These are phyloP conservation scores for Adansonia gregorii DNA, from an alignment of 441 rosid species.

Conservation along the genomic window DNA sequence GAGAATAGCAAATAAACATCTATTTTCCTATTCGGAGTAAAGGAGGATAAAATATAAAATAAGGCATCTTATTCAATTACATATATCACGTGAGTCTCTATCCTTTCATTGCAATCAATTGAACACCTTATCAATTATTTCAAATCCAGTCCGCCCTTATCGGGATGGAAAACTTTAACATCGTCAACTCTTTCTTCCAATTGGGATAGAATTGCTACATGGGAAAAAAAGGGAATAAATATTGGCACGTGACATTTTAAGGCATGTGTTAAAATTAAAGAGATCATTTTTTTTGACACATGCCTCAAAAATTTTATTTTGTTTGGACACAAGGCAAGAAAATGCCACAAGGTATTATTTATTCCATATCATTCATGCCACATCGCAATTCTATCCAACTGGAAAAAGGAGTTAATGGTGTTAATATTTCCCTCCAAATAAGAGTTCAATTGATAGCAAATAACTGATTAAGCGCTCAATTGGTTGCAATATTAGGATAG, in stretches of 20 bases:
- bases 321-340: neutral
- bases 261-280: neutral
- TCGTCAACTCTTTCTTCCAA: neutral
- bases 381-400: neutral
- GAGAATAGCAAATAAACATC: constrained; percentile 6
- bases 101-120: neutral
- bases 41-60: neutral
- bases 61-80: neutral
- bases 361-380: neutral
- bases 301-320: neutral
- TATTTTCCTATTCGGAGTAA: neutral
- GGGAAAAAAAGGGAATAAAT: neutral
- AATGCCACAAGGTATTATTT: neutral
- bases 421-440: neutral
- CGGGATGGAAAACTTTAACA: neutral
- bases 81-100: neutral
- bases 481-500: neutral
- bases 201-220: neutral
- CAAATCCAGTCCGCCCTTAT: neutral
- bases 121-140: neutral
- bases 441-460: neutral
- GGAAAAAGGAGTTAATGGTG: neutral
- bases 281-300: neutral
- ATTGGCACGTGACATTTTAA: neutral
- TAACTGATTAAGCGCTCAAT: neutral